phyloP scores from a whole-genome alignment of 78 protist genomes.

The Isochrysis galbana region DNA sequence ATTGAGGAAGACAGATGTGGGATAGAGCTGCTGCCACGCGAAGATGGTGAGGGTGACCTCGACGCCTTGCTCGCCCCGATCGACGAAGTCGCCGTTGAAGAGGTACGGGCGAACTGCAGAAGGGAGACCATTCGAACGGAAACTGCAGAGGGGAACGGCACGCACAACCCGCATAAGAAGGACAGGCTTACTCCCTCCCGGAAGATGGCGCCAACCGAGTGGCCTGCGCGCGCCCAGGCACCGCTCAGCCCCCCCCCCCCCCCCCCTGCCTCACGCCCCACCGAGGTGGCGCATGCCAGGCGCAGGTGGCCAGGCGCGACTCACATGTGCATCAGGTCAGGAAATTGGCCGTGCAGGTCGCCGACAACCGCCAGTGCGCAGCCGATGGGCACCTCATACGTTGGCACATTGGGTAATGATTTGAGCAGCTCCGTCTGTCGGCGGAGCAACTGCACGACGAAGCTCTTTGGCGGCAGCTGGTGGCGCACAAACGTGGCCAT shows the following conservation, averaged over 20 bases:
- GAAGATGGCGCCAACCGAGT: background rate
- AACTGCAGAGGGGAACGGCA: too few species aligned
- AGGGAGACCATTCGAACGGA: background rate
- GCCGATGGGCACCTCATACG: too few species aligned
- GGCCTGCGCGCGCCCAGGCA: background rate
- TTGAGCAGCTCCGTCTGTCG: too few species aligned
- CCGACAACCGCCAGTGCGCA: background rate
- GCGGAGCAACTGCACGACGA: too few species aligned
- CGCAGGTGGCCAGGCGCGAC: too few species aligned
- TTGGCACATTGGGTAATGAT: too few species aligned
- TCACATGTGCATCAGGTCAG: background rate
- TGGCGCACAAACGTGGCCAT: too few species aligned
- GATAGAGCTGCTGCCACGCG: constrained; percentile 18
- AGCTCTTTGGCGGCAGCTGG: too few species aligned
- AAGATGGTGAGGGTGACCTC: constrained; percentile 14
- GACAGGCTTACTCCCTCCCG: too few species aligned
- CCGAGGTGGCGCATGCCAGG: background rate
- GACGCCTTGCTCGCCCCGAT: constrained; percentile 6
- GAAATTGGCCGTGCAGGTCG: constrained; percentile 20
- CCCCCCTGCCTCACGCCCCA: too few species aligned
- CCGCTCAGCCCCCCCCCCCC: too few species aligned
- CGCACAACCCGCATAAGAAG: too few species aligned
- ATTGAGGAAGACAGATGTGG: background rate
- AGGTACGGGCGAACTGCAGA: background rate
- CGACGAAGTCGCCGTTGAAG: constrained; percentile 53